phyloP scores from a whole-genome alignment of 345 rosid genomes.

The Linum tenue region DNA sequence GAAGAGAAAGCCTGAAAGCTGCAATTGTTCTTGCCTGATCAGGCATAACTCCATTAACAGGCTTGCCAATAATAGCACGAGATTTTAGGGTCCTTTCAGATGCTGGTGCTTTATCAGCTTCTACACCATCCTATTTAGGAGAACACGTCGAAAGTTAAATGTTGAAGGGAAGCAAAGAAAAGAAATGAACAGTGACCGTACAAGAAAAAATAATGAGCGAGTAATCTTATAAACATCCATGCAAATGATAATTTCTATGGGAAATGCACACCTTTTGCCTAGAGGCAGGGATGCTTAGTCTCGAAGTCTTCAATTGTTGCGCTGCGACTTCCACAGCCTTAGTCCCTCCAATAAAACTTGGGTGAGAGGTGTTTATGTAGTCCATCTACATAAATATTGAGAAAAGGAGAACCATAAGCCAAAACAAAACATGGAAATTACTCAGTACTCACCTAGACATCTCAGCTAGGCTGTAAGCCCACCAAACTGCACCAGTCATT shows the following conservation, averaged over 20 bases:
- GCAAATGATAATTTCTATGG: not conserved
- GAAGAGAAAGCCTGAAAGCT: slow-evolving; percentile 2
- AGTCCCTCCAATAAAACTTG: slow-evolving; percentile 3
- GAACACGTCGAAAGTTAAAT: not conserved
- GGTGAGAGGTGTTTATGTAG: slow-evolving; percentile 1
- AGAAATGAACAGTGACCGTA: not conserved
- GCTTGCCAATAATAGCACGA: slow-evolving; percentile 77
- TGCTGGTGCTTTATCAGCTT: slow-evolving; percentile 62
- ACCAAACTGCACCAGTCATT: too few species aligned
- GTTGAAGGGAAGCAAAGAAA: slow-evolving; percentile 7
- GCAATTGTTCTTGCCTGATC: slow-evolving; percentile 60
- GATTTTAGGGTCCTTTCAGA: slow-evolving; percentile 62
- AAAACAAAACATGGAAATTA: not conserved
- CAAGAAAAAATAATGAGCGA: not conserved
- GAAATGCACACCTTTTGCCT: slow-evolving; percentile 50
- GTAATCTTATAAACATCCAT: slow-evolving; percentile 3
- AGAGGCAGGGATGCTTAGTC: slow-evolving; percentile 43
- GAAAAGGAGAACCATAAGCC: not conserved
- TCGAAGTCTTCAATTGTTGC: slow-evolving; percentile 36
- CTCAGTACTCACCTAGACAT: too few species aligned
- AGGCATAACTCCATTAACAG: slow-evolving; percentile 66
- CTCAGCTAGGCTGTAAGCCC: too few species aligned
- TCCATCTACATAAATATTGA: not conserved
- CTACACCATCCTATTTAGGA: slow-evolving; percentile 51
- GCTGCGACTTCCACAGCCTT: slow-evolving; percentile 1